Evolutionary conservation across 768 basidiomycete species (phyloP).

Genomic region (Inosperma sp.): DNA sequence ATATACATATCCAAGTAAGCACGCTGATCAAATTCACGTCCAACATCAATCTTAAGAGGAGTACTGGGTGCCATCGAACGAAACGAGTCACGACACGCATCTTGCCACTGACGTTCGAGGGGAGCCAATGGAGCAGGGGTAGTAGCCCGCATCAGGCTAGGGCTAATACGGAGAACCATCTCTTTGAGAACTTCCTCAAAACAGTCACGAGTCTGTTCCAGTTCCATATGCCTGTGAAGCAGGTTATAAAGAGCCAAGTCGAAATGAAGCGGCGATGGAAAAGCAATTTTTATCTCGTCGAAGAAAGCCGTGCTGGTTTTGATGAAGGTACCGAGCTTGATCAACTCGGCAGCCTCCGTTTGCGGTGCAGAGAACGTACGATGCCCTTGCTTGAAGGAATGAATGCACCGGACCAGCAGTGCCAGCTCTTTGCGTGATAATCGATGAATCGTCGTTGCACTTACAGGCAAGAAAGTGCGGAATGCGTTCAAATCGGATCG

Average conservation of each 20-base stretch:
- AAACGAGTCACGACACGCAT: background rate
- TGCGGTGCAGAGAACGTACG: background rate
- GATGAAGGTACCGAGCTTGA: background rate
- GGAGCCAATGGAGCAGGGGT: background rate
- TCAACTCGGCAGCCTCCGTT: background rate
- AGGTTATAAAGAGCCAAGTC: background rate
- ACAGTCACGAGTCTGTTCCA: background rate
- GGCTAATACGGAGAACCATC: conserved; percentile 3
- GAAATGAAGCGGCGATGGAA: conserved; percentile 1
- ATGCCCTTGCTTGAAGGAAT: background rate
- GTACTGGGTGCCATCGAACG: background rate
- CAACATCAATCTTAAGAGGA: background rate
- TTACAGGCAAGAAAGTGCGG: background rate
- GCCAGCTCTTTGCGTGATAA: background rate
- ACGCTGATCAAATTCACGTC: background rate
- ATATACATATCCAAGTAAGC: background rate
- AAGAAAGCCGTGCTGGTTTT: background rate
- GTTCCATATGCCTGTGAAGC: too few relatives aligned
- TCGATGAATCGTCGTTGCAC: background rate
- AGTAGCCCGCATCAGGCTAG: background rate
- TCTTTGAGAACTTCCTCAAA: conserved; percentile 1
- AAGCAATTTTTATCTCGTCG: background rate
- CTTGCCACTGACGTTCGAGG: background rate
- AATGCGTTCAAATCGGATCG: background rate
- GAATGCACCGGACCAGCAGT: background rate